These are phyloP conservation scores for Ulmus americana DNA, from an alignment of 331 rosid species.

Conservation along the genomic window DNA sequence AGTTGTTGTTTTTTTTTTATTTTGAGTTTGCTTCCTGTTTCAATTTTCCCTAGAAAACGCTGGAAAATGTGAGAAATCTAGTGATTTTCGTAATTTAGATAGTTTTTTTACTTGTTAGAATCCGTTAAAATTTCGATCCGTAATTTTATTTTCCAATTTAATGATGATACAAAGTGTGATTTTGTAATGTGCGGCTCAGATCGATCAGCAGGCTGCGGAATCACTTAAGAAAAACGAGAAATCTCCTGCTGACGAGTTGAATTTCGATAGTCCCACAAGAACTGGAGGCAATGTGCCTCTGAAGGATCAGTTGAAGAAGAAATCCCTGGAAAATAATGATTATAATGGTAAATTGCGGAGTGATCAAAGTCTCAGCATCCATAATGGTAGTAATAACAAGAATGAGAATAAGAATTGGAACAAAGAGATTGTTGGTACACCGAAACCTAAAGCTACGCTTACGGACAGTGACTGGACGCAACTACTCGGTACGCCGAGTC, in stretches of 20 bases:
- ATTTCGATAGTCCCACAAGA: slow-evolving; percentile 40
- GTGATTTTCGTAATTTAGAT: neutral
- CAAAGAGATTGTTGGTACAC: slow-evolving; percentile 33
- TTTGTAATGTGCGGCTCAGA: slow-evolving; percentile 45
- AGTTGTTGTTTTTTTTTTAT: neutral
- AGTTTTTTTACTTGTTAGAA: too few species aligned
- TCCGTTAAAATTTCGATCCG: slow-evolving; percentile 11
- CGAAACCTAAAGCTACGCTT: slow-evolving; percentile 35
- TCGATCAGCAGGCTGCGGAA: slow-evolving; percentile 98
- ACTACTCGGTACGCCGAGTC: slow-evolving; percentile 60
- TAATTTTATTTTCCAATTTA: neutral
- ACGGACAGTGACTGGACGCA: slow-evolving; percentile 87
- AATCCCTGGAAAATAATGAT: slow-evolving; percentile 38
- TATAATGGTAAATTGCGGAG: slow-evolving; percentile 49
- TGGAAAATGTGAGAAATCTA: neutral
- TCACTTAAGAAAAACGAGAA: slow-evolving; percentile 75
- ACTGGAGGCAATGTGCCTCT: slow-evolving; percentile 50
- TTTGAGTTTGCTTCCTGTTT: slow-evolving; percentile 6
- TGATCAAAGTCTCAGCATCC: slow-evolving; percentile 39
- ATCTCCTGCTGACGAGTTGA: slow-evolving; percentile 40
- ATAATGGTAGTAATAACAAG: neutral
- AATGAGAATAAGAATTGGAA: slow-evolving; percentile 14
- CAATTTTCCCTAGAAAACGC: neutral
- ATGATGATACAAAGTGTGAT: slow-evolving; percentile 2
- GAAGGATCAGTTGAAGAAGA: slow-evolving; percentile 80